phyloP scores from a whole-genome alignment of 2,329 filamentous ascomycete species.

The Talaromyces sp. region DNA sequence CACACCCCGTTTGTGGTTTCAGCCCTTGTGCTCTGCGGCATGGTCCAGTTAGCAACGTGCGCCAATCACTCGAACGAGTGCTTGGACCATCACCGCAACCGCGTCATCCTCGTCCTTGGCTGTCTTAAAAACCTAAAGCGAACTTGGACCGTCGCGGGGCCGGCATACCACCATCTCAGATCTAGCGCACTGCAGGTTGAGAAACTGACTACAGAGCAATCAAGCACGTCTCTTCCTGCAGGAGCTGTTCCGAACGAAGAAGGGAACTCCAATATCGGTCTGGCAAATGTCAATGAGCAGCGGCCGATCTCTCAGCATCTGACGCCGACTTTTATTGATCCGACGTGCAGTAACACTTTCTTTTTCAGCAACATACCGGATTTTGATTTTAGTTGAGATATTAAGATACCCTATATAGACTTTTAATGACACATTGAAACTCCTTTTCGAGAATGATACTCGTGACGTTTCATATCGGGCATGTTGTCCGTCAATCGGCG shows the following conservation, averaged over 20 bases:
- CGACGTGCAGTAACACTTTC: slow-evolving; percentile 1
- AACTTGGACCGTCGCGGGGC: slow-evolving; percentile 24
- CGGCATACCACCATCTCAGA: slow-evolving; percentile 21
- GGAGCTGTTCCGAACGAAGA: background rate
- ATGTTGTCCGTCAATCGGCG: background rate
- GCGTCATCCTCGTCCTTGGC: slow-evolving; percentile 29
- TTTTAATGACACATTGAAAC: background rate
- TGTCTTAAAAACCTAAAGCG: slow-evolving; percentile 26
- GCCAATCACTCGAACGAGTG: slow-evolving; percentile 30
- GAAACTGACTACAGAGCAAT: background rate
- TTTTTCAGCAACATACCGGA: background rate
- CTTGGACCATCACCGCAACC: slow-evolving; percentile 32
- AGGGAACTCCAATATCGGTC: background rate
- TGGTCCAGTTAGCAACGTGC: slow-evolving; percentile 29
- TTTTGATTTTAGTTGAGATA: background rate
- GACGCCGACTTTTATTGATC: background rate
- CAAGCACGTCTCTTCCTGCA: background rate
- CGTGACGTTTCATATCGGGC: background rate
- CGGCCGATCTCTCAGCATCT: background rate
- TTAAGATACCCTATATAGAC: background rate
- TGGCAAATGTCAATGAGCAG: background rate
- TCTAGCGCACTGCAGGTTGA: slow-evolving; percentile 20
- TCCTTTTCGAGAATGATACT: background rate
- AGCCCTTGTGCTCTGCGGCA: slow-evolving; percentile 20
- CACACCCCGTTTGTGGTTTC: slow-evolving; percentile 27